Evolutionary conservation across 2,329 filamentous ascomycete genomes (phyloP).

Genomic region (Albophoma yamanashiensis): DNA sequence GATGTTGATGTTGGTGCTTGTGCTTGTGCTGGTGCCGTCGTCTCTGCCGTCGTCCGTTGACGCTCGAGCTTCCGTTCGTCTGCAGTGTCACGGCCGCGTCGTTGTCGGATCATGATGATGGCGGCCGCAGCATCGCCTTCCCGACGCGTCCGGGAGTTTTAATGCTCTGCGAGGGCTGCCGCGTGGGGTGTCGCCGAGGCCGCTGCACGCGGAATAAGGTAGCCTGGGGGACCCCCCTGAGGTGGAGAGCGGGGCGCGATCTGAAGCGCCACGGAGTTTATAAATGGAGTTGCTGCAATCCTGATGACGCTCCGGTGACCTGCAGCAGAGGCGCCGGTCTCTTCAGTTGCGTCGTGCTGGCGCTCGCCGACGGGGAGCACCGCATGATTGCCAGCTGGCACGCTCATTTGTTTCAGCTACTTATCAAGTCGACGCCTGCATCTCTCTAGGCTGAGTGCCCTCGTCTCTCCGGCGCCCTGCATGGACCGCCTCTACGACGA

Average conservation of each 20-base stretch:
- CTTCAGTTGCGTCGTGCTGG: not conserved
- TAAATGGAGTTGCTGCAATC: not conserved
- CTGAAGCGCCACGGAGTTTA: not conserved
- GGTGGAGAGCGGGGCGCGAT: not conserved
- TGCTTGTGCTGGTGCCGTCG: not conserved
- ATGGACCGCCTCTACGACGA: not conserved
- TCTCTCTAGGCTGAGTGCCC: not conserved
- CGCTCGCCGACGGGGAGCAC: not conserved
- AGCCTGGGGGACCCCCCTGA: not conserved
- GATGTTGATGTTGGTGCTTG: too few species aligned
- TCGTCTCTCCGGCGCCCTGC: not conserved
- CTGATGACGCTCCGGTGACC: not conserved
- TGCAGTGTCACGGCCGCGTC: slow-evolving; percentile 5
- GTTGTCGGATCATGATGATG: slow-evolving; percentile 20
- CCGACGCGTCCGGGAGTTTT: not conserved
- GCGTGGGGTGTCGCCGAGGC: not conserved
- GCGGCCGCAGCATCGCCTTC: not conserved
- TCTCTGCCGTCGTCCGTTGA: not conserved
- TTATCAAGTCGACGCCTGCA: not conserved
- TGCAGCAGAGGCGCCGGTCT: not conserved
- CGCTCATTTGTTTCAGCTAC: not conserved
- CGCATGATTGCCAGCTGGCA: not conserved
- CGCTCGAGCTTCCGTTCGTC: not conserved
- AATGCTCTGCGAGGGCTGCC: not conserved
- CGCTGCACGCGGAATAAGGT: not conserved